These are phyloP conservation scores for Onygenales sp. DNA, from an alignment of 2,329 filamentous ascomycete genomes.

Conservation along the genomic window DNA sequence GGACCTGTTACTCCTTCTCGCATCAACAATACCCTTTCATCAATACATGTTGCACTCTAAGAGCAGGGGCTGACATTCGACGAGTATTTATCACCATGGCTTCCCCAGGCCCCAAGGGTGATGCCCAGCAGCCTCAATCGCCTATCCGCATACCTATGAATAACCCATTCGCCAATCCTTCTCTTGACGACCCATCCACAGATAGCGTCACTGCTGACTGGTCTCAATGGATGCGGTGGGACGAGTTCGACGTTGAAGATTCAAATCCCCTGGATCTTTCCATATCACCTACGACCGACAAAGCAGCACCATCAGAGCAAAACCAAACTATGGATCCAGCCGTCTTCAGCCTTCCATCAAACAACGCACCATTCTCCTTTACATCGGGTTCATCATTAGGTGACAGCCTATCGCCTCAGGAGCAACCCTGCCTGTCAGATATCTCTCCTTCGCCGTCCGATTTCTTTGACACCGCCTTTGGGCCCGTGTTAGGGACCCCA, in stretches of 20 bases:
- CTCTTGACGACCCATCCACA: constrained; percentile 13
- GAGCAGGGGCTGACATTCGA: neutral
- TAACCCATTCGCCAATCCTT: constrained; percentile 4
- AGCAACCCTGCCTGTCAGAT: neutral
- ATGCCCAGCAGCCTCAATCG: neutral
- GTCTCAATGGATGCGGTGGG: constrained; percentile 39
- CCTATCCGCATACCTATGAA: constrained; percentile 3
- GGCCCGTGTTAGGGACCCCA: neutral
- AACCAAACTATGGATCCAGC: neutral
- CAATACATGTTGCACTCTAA: too few relatives aligned
- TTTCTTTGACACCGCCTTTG: neutral
- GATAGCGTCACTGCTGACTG: constrained; percentile 30
- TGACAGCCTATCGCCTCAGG: neutral
- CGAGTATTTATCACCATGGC: constrained; percentile 3
- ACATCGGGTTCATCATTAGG: neutral
- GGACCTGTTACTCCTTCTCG: neutral
- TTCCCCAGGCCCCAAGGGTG: constrained; percentile 1
- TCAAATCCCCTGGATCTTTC: constrained; percentile 16
- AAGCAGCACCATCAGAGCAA: neutral
- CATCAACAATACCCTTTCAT: neutral
- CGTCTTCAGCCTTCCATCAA: neutral
- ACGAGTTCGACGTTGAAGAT: constrained; percentile 26
- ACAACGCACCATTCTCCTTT: neutral
- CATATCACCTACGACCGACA: neutral
- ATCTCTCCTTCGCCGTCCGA: neutral